Conservation (phyloP, 2,329 filamentous ascomycete species). For the Ceratocystis cacaofunesta region DNA sequence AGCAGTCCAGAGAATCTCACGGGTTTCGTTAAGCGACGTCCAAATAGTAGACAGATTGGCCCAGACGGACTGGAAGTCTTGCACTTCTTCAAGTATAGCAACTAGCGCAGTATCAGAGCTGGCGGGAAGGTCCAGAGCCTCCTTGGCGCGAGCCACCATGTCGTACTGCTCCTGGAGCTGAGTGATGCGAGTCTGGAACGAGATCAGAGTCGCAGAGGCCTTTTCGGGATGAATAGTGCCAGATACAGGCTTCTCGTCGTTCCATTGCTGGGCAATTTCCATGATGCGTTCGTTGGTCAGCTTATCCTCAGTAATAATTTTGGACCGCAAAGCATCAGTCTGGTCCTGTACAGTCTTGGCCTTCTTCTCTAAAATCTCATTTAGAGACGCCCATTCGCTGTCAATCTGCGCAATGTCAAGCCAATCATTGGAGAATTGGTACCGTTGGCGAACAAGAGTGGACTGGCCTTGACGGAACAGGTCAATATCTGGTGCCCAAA, state of each 20-base stretch:
- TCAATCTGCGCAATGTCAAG: constrained; percentile 91
- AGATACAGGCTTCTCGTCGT: constrained; percentile 91
- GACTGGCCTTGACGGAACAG: constrained; percentile 92
- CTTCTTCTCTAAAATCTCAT: constrained; percentile 83
- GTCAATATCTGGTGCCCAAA: constrained; percentile 91
- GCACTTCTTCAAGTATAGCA: constrained; percentile 85
- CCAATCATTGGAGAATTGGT: constrained; percentile 90
- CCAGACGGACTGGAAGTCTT: constrained; percentile 99
- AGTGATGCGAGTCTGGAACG: constrained; percentile 74
- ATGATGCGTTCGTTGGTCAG: constrained; percentile 77
- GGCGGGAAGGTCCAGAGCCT: constrained; percentile 79
- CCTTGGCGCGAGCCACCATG: constrained; percentile 92
- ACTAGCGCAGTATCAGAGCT: constrained; percentile 66
- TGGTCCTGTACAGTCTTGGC: constrained; percentile 93
- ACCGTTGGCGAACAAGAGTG: constrained; percentile 77
- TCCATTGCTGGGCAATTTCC: constrained; percentile 78
- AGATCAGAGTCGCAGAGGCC: constrained; percentile 65
- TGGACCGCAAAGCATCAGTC: constrained; percentile 83
- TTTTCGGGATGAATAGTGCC: constrained; percentile 83
- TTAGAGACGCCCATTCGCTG: constrained; percentile 85
- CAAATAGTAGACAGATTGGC: constrained; percentile 89
- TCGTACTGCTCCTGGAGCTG: constrained; percentile 75
- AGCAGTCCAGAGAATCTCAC: constrained; percentile 86
- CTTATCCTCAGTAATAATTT: constrained; percentile 87
- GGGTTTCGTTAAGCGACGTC: constrained; percentile 86